Percentiles rank a stretch among this genome's conserved stretches.
Conservation (phyloP, 108 stramenopile species). For the Nannochloropsis gaditana region DNA sequence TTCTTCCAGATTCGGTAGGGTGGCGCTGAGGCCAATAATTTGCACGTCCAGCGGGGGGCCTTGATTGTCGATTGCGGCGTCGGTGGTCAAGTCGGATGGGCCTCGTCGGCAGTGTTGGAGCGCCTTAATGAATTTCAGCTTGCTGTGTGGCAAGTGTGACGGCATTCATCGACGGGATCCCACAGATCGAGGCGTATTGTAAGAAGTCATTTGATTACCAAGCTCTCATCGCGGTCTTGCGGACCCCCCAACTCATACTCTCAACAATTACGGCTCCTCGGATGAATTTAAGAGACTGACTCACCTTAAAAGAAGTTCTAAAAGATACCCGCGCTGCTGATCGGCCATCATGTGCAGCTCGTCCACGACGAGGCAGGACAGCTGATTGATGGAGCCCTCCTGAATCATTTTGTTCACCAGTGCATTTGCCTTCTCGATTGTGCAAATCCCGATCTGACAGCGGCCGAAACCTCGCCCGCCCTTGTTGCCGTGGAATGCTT, state of each 20-base stretch:
- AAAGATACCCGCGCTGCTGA: slow-evolving; percentile 32
- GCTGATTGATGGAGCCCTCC: slow-evolving; percentile 26
- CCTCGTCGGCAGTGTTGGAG: neutral
- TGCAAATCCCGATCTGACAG: slow-evolving; percentile 43
- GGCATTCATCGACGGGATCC: too few species aligned
- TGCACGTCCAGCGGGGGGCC: slow-evolving; percentile 19
- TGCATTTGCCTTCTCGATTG: slow-evolving; percentile 52
- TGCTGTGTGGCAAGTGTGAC: neutral
- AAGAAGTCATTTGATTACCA: too few species aligned
- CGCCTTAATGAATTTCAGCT: slow-evolving; percentile 20
- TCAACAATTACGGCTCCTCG: too few species aligned
- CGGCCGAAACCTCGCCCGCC: slow-evolving; percentile 23
- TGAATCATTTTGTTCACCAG: slow-evolving; percentile 44
- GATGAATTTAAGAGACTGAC: neutral
- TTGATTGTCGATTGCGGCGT: neutral
- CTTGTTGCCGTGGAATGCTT: slow-evolving; percentile 44
- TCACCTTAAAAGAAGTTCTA: slow-evolving; percentile 49
- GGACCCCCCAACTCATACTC: too few species aligned
- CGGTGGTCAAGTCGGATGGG: neutral
- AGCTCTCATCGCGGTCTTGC: too few species aligned
- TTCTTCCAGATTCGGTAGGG: slow-evolving; percentile 48
- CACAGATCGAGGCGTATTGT: too few species aligned
- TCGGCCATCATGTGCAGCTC: slow-evolving; percentile 52
- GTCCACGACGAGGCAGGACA: slow-evolving; percentile 47
- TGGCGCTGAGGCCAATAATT: slow-evolving; percentile 52